Conservation (phyloP, 192 early-diverging fungal species). For the Ambispora gerdemannii region DNA sequence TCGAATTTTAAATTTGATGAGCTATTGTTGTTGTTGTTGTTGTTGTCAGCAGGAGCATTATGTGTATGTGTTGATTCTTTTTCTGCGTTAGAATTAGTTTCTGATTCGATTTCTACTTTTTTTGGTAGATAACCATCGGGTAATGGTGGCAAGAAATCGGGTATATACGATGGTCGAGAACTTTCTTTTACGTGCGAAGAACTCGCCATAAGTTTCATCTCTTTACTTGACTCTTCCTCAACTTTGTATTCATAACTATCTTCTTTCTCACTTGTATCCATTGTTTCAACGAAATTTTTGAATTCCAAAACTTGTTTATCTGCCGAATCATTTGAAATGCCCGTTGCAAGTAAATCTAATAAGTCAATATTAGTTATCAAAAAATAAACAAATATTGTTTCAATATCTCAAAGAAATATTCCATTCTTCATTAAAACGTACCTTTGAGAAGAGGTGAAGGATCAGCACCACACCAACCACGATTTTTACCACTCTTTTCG, state of each 20-base stretch:
- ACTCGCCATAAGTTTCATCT: no score
- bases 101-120: not conserved
- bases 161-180: conserved; percentile 34
- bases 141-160: conserved; percentile 38
- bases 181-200: conserved; percentile 33
- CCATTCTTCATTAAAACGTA: not conserved
- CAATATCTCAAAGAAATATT: not conserved
- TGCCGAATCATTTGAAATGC: not conserved
- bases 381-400: not conserved
- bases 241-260: not conserved
- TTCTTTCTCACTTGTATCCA: not conserved
- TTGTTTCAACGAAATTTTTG: not conserved
- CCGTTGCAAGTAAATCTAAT: not conserved
- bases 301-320: not conserved
- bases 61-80: no score
- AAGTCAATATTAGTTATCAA: not conserved
- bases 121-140: conserved; percentile 25
- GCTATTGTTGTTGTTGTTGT: no score
- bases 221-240: not conserved
- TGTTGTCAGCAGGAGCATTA: no score
- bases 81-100: no score
- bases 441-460: not conserved
- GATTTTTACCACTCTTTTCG: not conserved
- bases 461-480: not conserved
- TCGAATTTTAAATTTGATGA: no score